Conservation (phyloP, 2,329 filamentous ascomycete genomes). For the Hymenoscyphus fraxineus region DNA sequence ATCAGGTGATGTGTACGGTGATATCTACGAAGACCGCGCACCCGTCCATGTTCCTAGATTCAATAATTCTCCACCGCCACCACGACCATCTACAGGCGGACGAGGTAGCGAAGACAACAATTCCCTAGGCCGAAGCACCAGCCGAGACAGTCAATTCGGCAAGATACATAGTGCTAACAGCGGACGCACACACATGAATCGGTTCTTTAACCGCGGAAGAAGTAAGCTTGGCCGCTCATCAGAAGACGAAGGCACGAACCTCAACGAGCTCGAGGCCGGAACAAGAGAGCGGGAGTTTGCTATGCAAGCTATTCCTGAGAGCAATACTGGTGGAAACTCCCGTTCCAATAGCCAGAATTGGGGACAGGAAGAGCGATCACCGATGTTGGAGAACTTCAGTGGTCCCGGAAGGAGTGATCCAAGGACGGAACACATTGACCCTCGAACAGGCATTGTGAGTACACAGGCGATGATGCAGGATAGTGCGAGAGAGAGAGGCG, state of each 20-base stretch:
- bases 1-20: constrained; percentile 56
- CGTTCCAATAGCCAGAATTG: constrained; percentile 17
- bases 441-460: constrained; percentile 33
- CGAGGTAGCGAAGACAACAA: constrained; percentile 20
- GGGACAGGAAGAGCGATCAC: neutral
- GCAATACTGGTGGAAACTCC: constrained; percentile 1
- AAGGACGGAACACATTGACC: constrained; percentile 26
- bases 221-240: constrained; percentile 26
- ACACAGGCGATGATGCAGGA: constrained; percentile 31
- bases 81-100: constrained; percentile 12
- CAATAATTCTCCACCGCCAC: constrained; percentile 35
- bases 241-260: constrained; percentile 26
- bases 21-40: constrained; percentile 58
- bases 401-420: no score
- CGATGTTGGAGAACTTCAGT: no score
- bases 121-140: constrained; percentile 19
- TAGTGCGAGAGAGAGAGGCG: constrained; percentile 24
- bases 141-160: constrained; percentile 29
- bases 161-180: constrained; percentile 33
- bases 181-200: constrained; percentile 49
- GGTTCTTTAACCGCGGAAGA: constrained; percentile 55
- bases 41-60: constrained; percentile 39
- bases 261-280: constrained; percentile 32
- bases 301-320: constrained; percentile 44
- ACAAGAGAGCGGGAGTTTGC: constrained; percentile 23